phyloP scores from a whole-genome alignment of 345 rosid species.

The Brassica juncea region DNA sequence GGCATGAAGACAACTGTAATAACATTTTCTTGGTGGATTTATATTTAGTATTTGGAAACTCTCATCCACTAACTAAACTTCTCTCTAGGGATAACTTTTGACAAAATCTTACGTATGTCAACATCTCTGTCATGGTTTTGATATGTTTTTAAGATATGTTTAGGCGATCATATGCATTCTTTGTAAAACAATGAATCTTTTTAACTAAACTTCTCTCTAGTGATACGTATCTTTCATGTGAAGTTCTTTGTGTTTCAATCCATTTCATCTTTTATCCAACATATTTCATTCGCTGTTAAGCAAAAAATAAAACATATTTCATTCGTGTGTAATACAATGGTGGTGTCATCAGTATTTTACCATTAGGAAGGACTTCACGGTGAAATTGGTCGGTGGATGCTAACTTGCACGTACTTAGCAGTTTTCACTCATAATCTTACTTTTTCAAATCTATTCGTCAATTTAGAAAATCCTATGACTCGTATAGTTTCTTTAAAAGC shows the following conservation, averaged over 20 bases:
- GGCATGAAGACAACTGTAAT: slow-evolving; percentile 32
- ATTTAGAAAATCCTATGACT: slow-evolving; percentile 32
- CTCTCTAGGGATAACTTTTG: slow-evolving; percentile 32
- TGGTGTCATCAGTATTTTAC: slow-evolving; percentile 1
- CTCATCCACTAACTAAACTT: neutral
- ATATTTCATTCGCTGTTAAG: no score
- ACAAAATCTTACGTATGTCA: slow-evolving; percentile 18
- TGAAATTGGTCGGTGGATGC: slow-evolving; percentile 22
- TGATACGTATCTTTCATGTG: neutral
- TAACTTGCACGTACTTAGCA: slow-evolving; percentile 29
- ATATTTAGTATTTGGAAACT: neutral
- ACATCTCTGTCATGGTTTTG: slow-evolving; percentile 29
- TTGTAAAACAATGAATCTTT: neutral
- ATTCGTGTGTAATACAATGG: neutral
- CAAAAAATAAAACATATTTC: no score
- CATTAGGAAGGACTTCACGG: neutral
- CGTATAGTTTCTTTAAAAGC: neutral
- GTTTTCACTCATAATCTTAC: neutral
- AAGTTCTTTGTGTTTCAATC: neutral
- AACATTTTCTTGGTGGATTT: neutral
- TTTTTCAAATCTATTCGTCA: slow-evolving; percentile 11
- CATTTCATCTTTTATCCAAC: neutral
- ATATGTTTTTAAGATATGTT: neutral
- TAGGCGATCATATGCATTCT: neutral
- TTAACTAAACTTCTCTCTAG: neutral